Evolutionary conservation across 1,284 basidiomycete genomes (phyloP).

Genomic region (Malassezia equina): DNA sequence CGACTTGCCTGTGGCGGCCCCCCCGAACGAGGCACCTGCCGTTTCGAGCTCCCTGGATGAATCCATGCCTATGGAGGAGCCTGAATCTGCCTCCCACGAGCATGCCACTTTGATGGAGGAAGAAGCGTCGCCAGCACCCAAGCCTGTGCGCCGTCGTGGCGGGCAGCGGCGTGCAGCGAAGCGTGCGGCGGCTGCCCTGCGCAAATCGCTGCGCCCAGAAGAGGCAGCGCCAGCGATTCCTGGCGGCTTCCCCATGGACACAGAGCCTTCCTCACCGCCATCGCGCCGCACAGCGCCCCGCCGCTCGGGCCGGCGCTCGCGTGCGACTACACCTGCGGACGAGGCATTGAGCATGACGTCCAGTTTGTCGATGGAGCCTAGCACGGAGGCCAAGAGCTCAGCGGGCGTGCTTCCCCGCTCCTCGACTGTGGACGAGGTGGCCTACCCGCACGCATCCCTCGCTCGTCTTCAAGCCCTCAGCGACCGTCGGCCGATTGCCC

Average conservation of each 20-base stretch:
- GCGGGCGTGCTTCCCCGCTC: not conserved
- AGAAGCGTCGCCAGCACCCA: not conserved
- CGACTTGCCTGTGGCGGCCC: not conserved
- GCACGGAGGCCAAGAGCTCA: not conserved
- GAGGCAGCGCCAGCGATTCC: slow-evolving; percentile 6
- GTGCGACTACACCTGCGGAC: not conserved
- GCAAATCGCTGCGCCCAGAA: slow-evolving; percentile 2
- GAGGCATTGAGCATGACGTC: not conserved
- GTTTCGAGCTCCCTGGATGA: not conserved
- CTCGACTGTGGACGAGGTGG: not conserved
- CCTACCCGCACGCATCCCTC: slow-evolving; percentile 8
- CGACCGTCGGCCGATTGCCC: slow-evolving; percentile 12
- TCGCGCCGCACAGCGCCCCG: not conserved
- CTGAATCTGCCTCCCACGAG: not conserved
- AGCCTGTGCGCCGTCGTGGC: not conserved
- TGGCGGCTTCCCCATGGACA: slow-evolving; percentile 14
- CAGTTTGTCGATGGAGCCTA: not conserved
- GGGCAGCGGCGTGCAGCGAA: slow-evolving; percentile 7
- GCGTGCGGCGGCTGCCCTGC: slow-evolving; percentile 6
- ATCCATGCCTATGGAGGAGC: not conserved
- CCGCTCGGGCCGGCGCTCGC: not conserved
- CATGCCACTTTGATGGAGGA: not conserved
- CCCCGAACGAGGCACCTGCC: not conserved
- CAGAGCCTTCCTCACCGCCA: not conserved
- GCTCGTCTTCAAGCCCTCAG: slow-evolving; percentile 10